phyloP scores from a whole-genome alignment of 2,329 filamentous ascomycete genomes.

The Nothophoma quercina region DNA sequence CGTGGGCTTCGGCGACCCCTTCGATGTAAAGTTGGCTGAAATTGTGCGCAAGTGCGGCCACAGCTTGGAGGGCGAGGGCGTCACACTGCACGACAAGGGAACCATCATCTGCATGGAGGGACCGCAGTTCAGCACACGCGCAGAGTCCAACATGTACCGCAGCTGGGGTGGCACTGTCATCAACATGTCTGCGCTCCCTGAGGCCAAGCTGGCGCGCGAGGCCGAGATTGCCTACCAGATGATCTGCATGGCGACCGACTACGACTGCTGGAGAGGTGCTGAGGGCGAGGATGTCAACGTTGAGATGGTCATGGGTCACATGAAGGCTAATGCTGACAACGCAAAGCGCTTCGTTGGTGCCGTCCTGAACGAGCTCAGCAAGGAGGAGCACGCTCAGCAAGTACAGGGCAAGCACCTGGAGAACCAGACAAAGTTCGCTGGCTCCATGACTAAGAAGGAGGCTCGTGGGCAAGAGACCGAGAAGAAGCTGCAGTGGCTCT shows the following conservation, averaged over 20 bases:
- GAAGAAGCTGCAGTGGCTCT: slow-evolving; percentile 84
- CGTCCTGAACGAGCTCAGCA: slow-evolving; percentile 84
- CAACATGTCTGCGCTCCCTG: slow-evolving; percentile 96
- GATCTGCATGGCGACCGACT: slow-evolving; percentile 99
- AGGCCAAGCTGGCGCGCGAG: slow-evolving; percentile 94
- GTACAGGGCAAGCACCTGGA: slow-evolving; percentile 83
- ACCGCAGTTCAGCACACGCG: slow-evolving; percentile 96
- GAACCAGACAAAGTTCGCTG: slow-evolving; percentile 77
- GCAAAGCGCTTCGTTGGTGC: slow-evolving; percentile 84
- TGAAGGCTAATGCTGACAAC: slow-evolving; percentile 91
- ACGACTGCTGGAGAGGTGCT: slow-evolving; percentile 93
- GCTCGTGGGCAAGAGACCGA: slow-evolving; percentile 77
- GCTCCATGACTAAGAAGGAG: slow-evolving; percentile 81
- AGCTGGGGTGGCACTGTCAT: slow-evolving; percentile 93
- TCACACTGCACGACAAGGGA: slow-evolving; percentile 82
- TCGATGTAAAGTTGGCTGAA: slow-evolving; percentile 78
- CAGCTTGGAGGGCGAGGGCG: slow-evolving; percentile 80
- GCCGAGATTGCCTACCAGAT: slow-evolving; percentile 97
- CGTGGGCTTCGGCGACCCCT: slow-evolving; percentile 94
- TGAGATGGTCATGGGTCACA: slow-evolving; percentile 95
- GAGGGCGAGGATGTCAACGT: slow-evolving; percentile 83
- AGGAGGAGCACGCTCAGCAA: slow-evolving; percentile 76
- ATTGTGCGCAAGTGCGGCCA: slow-evolving; percentile 81
- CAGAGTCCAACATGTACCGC: slow-evolving; percentile 95
- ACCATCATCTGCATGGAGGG: slow-evolving; percentile 97